phyloP scores from a whole-genome alignment of 345 rosid species.

The Passiflora organensis region DNA sequence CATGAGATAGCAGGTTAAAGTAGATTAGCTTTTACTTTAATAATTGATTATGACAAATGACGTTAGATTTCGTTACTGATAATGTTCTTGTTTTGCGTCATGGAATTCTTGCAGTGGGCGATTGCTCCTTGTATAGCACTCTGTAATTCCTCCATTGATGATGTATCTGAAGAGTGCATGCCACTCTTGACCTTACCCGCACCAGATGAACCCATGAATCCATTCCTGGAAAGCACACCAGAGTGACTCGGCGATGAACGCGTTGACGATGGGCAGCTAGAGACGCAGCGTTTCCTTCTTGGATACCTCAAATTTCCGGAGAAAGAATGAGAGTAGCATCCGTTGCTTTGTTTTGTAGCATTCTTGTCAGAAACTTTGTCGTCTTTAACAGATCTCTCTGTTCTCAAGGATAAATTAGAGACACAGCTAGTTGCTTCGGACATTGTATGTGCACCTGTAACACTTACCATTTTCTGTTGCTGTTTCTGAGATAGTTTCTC shows the following conservation, averaged over 20 bases:
- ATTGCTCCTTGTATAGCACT: conserved; percentile 94
- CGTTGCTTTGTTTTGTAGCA: conserved; percentile 25
- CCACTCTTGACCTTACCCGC: conserved; percentile 11
- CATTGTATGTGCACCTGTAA: background rate
- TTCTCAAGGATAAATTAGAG: conserved; percentile 9
- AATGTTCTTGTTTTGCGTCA: conserved; percentile 42
- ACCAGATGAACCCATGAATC: conserved; percentile 17
- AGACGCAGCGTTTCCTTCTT: conserved; percentile 51
- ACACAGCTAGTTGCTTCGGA: conserved; percentile 2
- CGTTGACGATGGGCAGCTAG: conserved; percentile 90
- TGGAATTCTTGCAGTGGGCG: conserved; percentile 81
- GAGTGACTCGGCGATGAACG: conserved; percentile 90
- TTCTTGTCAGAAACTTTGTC: conserved; percentile 12
- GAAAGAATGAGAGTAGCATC: conserved; percentile 57
- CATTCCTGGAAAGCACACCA: conserved; percentile 54
- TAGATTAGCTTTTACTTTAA: too few relatives aligned
- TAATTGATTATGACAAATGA: too few relatives aligned
- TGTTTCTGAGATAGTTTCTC: conserved; percentile 77
- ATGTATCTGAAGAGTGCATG: conserved; percentile 22
- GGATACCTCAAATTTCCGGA: conserved; percentile 82
- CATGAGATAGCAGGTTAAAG: too few relatives aligned
- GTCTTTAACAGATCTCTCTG: conserved; percentile 29
- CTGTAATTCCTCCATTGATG: conserved; percentile 89
- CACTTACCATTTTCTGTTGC: conserved; percentile 32
- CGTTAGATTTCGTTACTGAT: conserved; percentile 40